Evolutionary conservation across 2,329 filamentous ascomycete genomes (phyloP), one percentile per base, ranked within the genome.

Genomic region (Cadophora malorum): DNA sequence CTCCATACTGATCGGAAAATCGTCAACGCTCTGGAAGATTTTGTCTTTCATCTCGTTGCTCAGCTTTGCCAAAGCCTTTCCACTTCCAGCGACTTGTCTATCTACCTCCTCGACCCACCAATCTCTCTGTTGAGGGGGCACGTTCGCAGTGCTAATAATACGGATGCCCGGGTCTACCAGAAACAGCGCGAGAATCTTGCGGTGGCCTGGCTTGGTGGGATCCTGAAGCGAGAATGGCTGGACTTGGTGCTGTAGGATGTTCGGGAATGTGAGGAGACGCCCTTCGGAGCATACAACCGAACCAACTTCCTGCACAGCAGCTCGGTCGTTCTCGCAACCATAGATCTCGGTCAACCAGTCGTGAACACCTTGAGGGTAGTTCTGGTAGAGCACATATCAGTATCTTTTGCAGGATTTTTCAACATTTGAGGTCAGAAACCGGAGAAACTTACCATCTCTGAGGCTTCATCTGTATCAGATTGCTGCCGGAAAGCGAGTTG

Each of bases 171-270:
- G 87, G 70, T 90, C 87, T 2, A 90, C 83, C 1, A 90, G 80
- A 74, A 84, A 90, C 49, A 90, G 79, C 0, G 84, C 84, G 0
- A 90, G 77, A 65, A 89, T 84, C 70, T 85, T 84, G 16, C 84
- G 79, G 72, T 89, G 84, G 1, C 87, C 87, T 0, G 84, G 81
- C 66, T 81, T 83, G 0, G 81, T 82, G 0, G 73, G 73, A 69
- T 90, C 86, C 1, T 70, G 72, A 0, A 90, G 81, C 4, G 74
- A 69, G 74, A 90, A 90, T 0, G 83, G 79, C 5, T 79, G 73
- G 0, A 87, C 84, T 19, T 79, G 77, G 72, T 88, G 85, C 70
- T 89, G 86, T 5, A 74, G 63, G 7, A 70, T 70, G 62, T 79
- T 85, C 0, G 83, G 82, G 67, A 84, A 85, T 1, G 81, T 77